These are phyloP conservation scores for Euphorbia lathyris DNA, from an alignment of 345 rosid species.

Conservation along the genomic window DNA sequence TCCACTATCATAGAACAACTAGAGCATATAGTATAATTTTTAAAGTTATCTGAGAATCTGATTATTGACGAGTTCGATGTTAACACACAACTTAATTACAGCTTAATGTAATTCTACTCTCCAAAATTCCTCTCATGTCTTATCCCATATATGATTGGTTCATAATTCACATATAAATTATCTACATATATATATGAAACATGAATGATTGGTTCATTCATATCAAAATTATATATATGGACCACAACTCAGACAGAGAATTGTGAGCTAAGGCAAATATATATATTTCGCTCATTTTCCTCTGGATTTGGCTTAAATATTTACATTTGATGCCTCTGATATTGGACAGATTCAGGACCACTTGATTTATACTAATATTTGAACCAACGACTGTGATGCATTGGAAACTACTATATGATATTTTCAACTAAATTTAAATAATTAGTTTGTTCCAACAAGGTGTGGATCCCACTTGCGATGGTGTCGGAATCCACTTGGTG, in stretches of 20 bases:
- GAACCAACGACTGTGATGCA: neutral
- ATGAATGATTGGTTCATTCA: neutral
- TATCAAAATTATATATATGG: slow-evolving; percentile 11
- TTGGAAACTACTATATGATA: neutral
- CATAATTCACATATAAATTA: neutral
- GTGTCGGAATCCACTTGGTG: slow-evolving; percentile 30
- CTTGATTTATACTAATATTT: neutral
- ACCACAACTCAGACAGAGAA: neutral
- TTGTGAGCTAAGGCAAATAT: neutral
- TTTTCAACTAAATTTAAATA: neutral
- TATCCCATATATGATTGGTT: neutral
- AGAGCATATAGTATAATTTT: too few relatives aligned
- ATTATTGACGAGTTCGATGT: too few relatives aligned
- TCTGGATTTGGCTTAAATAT: slow-evolving; percentile 10
- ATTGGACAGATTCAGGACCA: neutral
- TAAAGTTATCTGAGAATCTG: neutral
- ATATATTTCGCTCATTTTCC: slow-evolving; percentile 3
- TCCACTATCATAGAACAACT: too few relatives aligned
- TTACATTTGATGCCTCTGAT: slow-evolving; percentile 3
- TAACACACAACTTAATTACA: too few relatives aligned
- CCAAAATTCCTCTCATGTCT: neutral
- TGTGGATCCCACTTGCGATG: slow-evolving; percentile 32
- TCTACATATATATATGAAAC: neutral
- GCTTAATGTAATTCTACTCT: neutral
- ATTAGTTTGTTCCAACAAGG: slow-evolving; percentile 2